Percentiles rank a stretch among this genome's conserved stretches.
Conservation (phyloP, 1,284 basidiomycete species). For the Pholiota adiposa region DNA sequence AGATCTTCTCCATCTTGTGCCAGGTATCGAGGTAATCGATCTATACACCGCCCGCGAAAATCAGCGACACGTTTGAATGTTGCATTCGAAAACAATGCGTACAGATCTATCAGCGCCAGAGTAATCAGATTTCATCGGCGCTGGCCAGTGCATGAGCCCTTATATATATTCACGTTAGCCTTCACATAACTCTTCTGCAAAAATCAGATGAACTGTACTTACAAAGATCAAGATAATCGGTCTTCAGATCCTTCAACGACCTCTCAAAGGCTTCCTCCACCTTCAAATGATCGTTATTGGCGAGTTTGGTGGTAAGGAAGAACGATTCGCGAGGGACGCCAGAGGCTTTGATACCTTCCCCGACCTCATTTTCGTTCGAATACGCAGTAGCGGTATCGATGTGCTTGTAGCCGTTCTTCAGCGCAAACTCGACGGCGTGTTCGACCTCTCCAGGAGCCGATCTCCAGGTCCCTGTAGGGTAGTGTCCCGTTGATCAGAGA, state of each 20-base stretch:
- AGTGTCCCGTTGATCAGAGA: conserved; percentile 1
- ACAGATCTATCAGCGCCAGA: conserved; percentile 27
- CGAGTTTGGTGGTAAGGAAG: conserved; percentile 81
- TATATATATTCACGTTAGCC: conserved; percentile 29
- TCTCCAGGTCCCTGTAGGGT: conserved; percentile 73
- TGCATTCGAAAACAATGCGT: neutral
- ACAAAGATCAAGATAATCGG: conserved; percentile 81
- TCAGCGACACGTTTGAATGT: neutral
- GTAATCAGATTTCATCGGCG: conserved; percentile 59
- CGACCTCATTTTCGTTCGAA: conserved; percentile 73
- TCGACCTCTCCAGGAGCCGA: conserved; percentile 66
- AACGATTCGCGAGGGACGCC: conserved; percentile 70
- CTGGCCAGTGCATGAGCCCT: conserved; percentile 85
- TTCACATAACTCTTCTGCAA: neutral
- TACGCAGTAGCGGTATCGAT: conserved; percentile 69
- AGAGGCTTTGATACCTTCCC: conserved; percentile 75
- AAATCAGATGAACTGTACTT: conserved; percentile 23
- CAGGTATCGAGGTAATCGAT: conserved; percentile 78
- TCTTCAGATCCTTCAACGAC: conserved; percentile 72
- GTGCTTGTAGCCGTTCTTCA: conserved; percentile 76
- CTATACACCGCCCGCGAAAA: conserved; percentile 18
- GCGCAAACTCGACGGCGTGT: conserved; percentile 72
- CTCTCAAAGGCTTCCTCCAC: conserved; percentile 66
- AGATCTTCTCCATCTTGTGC: conserved; percentile 75
- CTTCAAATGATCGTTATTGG: conserved; percentile 71